Conservation (phyloP, 1,139 yeast species). For the Nakaseomyces glabratus region DNA sequence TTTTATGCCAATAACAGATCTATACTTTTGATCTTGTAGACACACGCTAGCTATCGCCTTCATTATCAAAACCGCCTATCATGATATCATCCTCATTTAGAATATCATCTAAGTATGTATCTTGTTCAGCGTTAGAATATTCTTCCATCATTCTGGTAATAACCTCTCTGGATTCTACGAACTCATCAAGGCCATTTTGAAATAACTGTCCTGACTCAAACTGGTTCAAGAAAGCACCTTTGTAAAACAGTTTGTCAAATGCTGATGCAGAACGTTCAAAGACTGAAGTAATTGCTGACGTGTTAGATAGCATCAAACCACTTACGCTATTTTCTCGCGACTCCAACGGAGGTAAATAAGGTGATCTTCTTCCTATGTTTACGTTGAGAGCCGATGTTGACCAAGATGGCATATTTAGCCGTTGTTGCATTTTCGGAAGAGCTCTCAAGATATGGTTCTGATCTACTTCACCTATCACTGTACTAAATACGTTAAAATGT, state of each 20-base stretch:
- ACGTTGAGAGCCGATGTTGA: slow-evolving; percentile 73
- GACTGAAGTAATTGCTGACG: slow-evolving; percentile 59
- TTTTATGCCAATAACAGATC: no score
- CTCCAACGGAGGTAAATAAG: slow-evolving; percentile 36
- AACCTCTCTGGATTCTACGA: slow-evolving; percentile 68
- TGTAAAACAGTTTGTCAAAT: slow-evolving; percentile 68
- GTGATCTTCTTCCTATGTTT: slow-evolving; percentile 68
- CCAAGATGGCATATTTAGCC: slow-evolving; percentile 82
- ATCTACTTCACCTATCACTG: slow-evolving; percentile 66
- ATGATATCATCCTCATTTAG: slow-evolving; percentile 31
- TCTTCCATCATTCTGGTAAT: slow-evolving; percentile 64
- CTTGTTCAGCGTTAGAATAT: slow-evolving; percentile 52
- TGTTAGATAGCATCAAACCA: slow-evolving; percentile 74
- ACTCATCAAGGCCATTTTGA: slow-evolving; percentile 63
- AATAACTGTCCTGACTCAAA: slow-evolving; percentile 51
- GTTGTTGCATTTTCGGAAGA: slow-evolving; percentile 61
- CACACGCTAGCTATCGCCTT: no score
- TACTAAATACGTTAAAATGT: slow-evolving; percentile 66
- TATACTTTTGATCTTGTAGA: no score
- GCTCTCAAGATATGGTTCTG: slow-evolving; percentile 77
- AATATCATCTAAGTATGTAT: slow-evolving; percentile 40
- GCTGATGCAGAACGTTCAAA: slow-evolving; percentile 63
- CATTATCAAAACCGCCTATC: slow-evolving; percentile 29
- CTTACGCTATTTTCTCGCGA: slow-evolving; percentile 34
- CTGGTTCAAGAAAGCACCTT: slow-evolving; percentile 79